These are phyloP conservation scores for Aspergillus persii DNA, from an alignment of 2,329 filamentous ascomycete genomes.

Conservation along the genomic window DNA sequence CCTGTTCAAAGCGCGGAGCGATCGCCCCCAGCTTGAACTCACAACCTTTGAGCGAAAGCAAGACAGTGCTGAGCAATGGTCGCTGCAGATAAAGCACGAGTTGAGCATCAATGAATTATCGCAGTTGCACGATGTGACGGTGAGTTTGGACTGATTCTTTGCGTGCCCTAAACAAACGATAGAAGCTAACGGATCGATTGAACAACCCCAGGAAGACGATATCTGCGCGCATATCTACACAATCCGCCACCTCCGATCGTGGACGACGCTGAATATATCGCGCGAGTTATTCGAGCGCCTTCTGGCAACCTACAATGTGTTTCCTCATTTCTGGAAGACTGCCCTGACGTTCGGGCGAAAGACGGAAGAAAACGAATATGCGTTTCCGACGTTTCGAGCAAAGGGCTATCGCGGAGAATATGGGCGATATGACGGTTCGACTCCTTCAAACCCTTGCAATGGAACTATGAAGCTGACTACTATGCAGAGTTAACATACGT, in stretches of 20 bases:
- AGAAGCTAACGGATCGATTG: neutral
- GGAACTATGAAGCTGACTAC: neutral
- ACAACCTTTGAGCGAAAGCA: neutral
- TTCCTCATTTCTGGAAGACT: constrained; percentile 11
- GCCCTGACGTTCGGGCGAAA: constrained; percentile 11
- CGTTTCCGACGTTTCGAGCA: constrained; percentile 7
- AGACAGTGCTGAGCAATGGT: neutral
- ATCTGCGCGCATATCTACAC: constrained; percentile 10
- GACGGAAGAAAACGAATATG: constrained; percentile 13
- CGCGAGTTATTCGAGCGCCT: constrained; percentile 8
- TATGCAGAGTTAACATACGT: constrained; percentile 11
- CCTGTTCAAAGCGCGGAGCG: constrained; percentile 2
- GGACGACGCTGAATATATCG: constrained; percentile 15
- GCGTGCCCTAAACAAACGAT: neutral
- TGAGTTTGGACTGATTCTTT: neutral
- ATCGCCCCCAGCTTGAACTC: constrained; percentile 1
- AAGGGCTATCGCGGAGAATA: neutral
- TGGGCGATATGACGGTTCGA: constrained; percentile 1
- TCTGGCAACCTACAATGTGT: constrained; percentile 4
- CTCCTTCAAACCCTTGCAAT: neutral
- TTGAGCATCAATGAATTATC: neutral
- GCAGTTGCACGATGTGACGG: neutral
- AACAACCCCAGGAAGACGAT: neutral
- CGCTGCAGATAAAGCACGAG: neutral
- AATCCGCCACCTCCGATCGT: constrained; percentile 9